Conservation (phyloP, 176 grass and related monocot species). For the Aegilops bicornis region DNA sequence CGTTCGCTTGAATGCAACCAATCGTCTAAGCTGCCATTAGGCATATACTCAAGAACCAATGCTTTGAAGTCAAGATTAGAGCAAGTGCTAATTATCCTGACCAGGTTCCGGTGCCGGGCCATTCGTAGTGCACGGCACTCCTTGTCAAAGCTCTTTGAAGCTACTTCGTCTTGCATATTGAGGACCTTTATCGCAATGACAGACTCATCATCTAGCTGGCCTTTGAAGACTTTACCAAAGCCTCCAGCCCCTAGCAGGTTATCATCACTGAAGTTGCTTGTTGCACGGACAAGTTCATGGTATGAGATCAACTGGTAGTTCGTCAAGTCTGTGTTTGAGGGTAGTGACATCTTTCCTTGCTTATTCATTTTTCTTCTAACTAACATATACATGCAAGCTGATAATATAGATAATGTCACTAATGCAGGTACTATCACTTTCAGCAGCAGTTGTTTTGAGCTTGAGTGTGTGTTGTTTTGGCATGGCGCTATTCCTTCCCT, state of each 20-base stretch:
- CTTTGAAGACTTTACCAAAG: constrained; percentile 16
- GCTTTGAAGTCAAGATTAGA: constrained; percentile 21
- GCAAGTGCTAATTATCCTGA: constrained; percentile 20
- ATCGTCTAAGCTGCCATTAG: constrained; percentile 5
- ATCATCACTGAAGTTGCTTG: background rate
- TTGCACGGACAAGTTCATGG: constrained; percentile 20
- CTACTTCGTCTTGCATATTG: background rate
- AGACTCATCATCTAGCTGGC: background rate
- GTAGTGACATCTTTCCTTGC: background rate
- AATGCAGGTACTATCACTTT: constrained; percentile 19
- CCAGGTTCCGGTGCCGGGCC: constrained; percentile 12
- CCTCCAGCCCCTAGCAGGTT: constrained; percentile 4
- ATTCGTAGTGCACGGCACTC: constrained; percentile 3
- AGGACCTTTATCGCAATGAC: constrained; percentile 23
- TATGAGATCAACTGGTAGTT: constrained; percentile 25
- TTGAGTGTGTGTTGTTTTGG: background rate
- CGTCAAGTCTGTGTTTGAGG: background rate
- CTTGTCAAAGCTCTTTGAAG: constrained; percentile 11
- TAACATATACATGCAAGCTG: background rate
- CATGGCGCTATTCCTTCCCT: constrained; percentile 28
- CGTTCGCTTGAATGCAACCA: background rate
- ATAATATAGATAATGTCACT: background rate
- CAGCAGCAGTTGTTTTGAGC: background rate
- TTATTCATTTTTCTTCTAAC: constrained; percentile 7
- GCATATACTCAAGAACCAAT: constrained; percentile 19